Evolutionary conservation across 1,284 basidiomycete genomes (phyloP).

Genomic region (Malassezia pachydermatis): DNA sequence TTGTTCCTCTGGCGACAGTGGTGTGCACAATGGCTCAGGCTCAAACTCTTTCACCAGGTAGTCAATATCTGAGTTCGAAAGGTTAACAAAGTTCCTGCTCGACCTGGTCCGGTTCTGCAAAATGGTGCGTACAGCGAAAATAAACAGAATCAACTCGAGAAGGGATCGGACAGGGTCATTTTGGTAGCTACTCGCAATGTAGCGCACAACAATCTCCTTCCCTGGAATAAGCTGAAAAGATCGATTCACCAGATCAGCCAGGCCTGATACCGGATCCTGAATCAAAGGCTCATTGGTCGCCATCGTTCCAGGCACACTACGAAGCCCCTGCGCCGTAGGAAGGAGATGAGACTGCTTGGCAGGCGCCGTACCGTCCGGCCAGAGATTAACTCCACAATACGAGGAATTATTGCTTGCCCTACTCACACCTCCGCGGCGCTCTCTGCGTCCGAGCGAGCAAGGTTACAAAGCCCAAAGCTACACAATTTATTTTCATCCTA

Average conservation of each 20-base stretch:
- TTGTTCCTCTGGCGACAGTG: slow-evolving; percentile 58
- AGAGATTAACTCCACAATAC: too few relatives aligned
- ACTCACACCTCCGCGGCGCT: too few relatives aligned
- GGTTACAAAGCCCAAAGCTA: too few relatives aligned
- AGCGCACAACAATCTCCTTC: slow-evolving; percentile 76
- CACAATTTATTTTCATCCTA: not conserved
- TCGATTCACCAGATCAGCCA: too few relatives aligned
- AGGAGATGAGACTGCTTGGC: too few relatives aligned
- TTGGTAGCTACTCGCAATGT: slow-evolving; percentile 69
- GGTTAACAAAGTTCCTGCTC: slow-evolving; percentile 57
- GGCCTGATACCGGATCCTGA: too few relatives aligned
- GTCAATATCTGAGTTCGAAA: slow-evolving; percentile 69
- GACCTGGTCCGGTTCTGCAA: slow-evolving; percentile 81
- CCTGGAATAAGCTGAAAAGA: slow-evolving; percentile 62
- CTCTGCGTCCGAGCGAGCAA: too few relatives aligned
- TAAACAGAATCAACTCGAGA: slow-evolving; percentile 76
- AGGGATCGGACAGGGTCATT: slow-evolving; percentile 73
- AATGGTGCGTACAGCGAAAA: slow-evolving; percentile 73
- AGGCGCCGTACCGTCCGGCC: too few relatives aligned
- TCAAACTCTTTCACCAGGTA: slow-evolving; percentile 92
- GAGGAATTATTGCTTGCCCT: too few relatives aligned
- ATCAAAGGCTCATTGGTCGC: too few relatives aligned
- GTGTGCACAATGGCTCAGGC: slow-evolving; percentile 70
- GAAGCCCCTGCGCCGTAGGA: too few relatives aligned
- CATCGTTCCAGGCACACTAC: too few relatives aligned